phyloP scores from a whole-genome alignment of 192 early-diverging fungal species.

The Coemansia sp. region DNA sequence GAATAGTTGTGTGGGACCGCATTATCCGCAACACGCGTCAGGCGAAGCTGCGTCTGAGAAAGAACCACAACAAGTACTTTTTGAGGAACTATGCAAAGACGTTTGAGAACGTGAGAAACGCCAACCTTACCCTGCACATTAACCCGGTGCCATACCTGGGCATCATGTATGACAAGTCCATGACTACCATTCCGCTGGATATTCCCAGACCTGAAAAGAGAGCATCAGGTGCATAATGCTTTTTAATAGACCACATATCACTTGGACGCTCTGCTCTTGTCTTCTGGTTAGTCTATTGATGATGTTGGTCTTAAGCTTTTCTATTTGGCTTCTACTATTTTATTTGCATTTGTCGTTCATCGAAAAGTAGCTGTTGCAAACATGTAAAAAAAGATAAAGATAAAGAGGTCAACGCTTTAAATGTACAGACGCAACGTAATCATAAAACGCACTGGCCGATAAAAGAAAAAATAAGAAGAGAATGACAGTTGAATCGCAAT shows the following conservation, averaged over 20 bases:
- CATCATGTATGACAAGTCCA: constrained; percentile 48
- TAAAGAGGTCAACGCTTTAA: not conserved
- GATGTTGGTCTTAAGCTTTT: too few relatives aligned
- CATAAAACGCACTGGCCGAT: not conserved
- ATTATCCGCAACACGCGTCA: constrained; percentile 41
- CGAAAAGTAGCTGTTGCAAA: not conserved
- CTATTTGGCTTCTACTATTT: not conserved
- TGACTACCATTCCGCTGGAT: constrained; percentile 33
- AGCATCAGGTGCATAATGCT: not conserved
- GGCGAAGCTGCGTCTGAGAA: constrained; percentile 43
- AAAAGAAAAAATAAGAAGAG: constrained; percentile 6
- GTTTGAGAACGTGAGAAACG: constrained; percentile 35
- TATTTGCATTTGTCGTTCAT: constrained; percentile 4
- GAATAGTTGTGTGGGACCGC: constrained; percentile 52
- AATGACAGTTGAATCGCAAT: not conserved
- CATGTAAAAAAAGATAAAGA: too few relatives aligned
- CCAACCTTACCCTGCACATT: constrained; percentile 49
- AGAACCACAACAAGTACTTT: constrained; percentile 55
- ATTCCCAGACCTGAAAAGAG: constrained; percentile 24
- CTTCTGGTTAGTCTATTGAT: too few relatives aligned
- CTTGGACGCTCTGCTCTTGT: not conserved
- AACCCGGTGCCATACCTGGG: constrained; percentile 56
- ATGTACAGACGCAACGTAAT: not conserved
- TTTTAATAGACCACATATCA: not conserved
- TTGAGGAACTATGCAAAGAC: constrained; percentile 42